Conservation (phyloP, 2,329 filamentous ascomycete species). For the Alternaria ethzedia region DNA sequence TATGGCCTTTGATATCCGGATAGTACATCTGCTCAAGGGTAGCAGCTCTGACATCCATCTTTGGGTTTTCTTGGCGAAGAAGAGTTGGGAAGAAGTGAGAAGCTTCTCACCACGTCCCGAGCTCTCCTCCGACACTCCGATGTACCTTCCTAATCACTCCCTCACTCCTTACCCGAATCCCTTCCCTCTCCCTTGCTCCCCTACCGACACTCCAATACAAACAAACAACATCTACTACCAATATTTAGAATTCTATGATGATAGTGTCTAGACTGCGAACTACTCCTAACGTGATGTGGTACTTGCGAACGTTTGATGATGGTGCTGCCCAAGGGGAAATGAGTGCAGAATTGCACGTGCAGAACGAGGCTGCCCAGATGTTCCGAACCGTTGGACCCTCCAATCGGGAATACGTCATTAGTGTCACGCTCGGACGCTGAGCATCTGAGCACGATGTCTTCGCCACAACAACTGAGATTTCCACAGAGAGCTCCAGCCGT, state of each 20-base stretch:
- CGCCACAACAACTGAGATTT: background rate
- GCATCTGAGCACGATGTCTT: conserved; percentile 1
- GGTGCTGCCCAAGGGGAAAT: background rate
- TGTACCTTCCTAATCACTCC: conserved; percentile 26
- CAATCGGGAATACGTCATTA: conserved; percentile 8
- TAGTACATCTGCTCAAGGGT: conserved; percentile 42
- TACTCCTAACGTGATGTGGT: background rate
- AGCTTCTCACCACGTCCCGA: conserved; percentile 17
- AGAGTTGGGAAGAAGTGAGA: conserved; percentile 21
- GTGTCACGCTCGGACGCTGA: conserved; percentile 8
- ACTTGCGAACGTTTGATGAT: background rate
- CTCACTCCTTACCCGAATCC: conserved; percentile 17
- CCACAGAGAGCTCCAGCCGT: background rate
- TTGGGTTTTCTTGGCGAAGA: conserved; percentile 24
- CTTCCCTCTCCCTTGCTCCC: conserved; percentile 15
- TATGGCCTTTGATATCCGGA: conserved; percentile 50
- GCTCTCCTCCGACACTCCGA: conserved; percentile 5
- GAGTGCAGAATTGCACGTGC: background rate
- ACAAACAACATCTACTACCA: conserved; percentile 16
- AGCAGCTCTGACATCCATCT: conserved; percentile 36
- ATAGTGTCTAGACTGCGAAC: background rate
- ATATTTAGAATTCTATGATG: background rate
- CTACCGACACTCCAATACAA: conserved; percentile 15
- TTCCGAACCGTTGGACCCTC: conserved; percentile 9
- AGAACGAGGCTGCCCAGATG: conserved; percentile 7